Evolutionary conservation across 768 basidiomycete genomes (phyloP), one percentile per base, ranked within the genome.

Genomic region (Leccinellum luteum): DNA sequence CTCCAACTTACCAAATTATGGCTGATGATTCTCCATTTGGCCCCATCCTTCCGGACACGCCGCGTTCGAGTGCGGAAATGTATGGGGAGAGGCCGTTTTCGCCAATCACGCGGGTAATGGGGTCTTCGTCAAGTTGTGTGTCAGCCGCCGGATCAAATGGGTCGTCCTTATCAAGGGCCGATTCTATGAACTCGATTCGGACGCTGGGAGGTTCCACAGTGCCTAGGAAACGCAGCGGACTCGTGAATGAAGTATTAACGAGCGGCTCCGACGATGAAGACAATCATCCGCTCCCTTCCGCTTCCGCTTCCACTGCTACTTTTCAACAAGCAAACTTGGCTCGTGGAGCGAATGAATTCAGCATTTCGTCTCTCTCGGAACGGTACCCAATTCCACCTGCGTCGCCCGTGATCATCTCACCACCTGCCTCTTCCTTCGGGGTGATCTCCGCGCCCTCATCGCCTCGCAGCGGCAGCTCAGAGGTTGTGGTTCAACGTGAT

Each of bases 11-110:
- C 28, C 64, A 59, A 47, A 19, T 58, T 25, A n/a, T 55, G 58
- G 59, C 48, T 6, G 66, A 70, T 31, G 69, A 69, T 31, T 70
- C 63, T 21, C 70, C 70, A 13, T 71, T 71, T 28, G 70, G 70
- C 14, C 70, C 70, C 10, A 56, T 71, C 45, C 61, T 71, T 41
- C 70, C 65, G 0, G 70, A 73, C 44, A 67, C 69, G 0, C 65
- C 70, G 1, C 63, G 67, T 35, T 69, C 70, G 5, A 67, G 66
- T 27, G 61, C 70, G 21, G 64, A 64, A 31, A 66, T 68, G 52
- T 71, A 71, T 17, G 63, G 64, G 10, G 55, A 68, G 13, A 58
- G 63, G 10, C 70, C 70, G 1, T 72, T 71, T 35, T 71, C 70
- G 1, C 70, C 70, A 2, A 64, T 71, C 4, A 60, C 61, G 8